Base-by-base conservation (phyloP, 495 filamentous ascomycete genomes). In the Aspergillus campestris region DNA sequence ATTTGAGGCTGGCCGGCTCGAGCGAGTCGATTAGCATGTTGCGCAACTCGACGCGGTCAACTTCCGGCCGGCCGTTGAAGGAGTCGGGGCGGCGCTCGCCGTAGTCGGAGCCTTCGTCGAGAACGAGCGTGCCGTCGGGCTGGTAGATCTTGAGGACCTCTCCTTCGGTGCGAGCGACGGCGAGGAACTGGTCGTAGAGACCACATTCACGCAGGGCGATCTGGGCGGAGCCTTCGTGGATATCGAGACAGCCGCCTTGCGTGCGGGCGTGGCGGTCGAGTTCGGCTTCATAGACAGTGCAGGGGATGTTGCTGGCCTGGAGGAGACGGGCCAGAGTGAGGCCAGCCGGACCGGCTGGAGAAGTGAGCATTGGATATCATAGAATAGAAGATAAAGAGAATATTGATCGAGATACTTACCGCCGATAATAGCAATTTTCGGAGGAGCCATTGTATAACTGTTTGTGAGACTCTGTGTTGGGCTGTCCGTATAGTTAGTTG, bases 251-350 rank as follows among this genome's bases (percentile, higher is more conserved):
- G 9, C 80, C 79, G 31, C 11, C 38, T 44, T 38, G 40, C 41
- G 34, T 1, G 45, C 50, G 38, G 48, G 47, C 32, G 62, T 52
- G 42, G 38, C 77, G 75, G 27, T 45, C 32, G 18, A 61, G 61
- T 54, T 84, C 80, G 55, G 71, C 18, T 24, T 24, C 18, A 24
- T 24, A 82, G 49, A 84, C 61, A 2, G 66, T 66, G 40, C 59
- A 66, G n/a, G 57, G 48, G 44, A 80, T 74, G 15, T 55, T 52
- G 36, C 67, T 55, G 24, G 52, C 49, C 40, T 74, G 63, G 8
- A 84, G 70, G 32, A 84, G 62, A 35, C 68, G 64, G n/a, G 73
- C 77, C 8, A 83, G 67, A 4, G 72, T 75, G 13, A 79, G 65
- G 18, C 81, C 80, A 3, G 66, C 70, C 14, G 78, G 80, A 5